Evolutionary conservation across 768 basidiomycete species (phyloP), one percentile per base, ranked within the genome.

Genomic region (Collybia sp.): DNA sequence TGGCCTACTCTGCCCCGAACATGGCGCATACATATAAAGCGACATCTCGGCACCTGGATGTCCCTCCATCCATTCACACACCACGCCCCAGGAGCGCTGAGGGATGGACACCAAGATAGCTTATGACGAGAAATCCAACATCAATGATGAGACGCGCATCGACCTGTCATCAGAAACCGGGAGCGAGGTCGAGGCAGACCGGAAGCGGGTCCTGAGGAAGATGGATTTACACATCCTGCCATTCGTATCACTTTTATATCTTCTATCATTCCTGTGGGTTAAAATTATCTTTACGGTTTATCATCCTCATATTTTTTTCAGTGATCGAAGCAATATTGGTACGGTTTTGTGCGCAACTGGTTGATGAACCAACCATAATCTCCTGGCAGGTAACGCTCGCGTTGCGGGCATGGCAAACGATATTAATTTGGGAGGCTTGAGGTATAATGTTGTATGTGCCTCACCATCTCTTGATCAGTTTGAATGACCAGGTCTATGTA

Each of bases 191-290:
- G 62, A 64, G 42, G 52, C 20, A 18, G 58, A 64, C 43, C 46
- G 50, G 43, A 47, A 55, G 44, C 54, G 56, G 34, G 54, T 67
- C 13, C 49, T 75, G 38, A 61, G 71, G 18, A 76, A 75, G 53
- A 51, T 76, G 25, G 74, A 76, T 50, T 56, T 59, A 48, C 71
- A 75, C 48, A 51, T 76, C 17, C 51, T 76, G 40, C 72, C 73
- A 6, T 62, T 75, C 40, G 65, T 75, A 32, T 72, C 71, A 5
- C 46, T 73, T 32, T 54, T 76, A 10, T 75, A 73, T 46, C 58
- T 76, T 34, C 60, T 73, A 42, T 74, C 71, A 6, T 76, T 75
- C 53, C 54, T 76, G 70, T 74, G 49, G 61, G 72, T 66, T 2
- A 34, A 16, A 12, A 33, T n/a, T 8, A 12, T 41, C 33, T 30